Percentiles rank a stretch among this genome's conserved stretches.
phyloP scores from a whole-genome alignment of 2,329 filamentous ascomycete genomes.

The Thelonectria discophora region DNA sequence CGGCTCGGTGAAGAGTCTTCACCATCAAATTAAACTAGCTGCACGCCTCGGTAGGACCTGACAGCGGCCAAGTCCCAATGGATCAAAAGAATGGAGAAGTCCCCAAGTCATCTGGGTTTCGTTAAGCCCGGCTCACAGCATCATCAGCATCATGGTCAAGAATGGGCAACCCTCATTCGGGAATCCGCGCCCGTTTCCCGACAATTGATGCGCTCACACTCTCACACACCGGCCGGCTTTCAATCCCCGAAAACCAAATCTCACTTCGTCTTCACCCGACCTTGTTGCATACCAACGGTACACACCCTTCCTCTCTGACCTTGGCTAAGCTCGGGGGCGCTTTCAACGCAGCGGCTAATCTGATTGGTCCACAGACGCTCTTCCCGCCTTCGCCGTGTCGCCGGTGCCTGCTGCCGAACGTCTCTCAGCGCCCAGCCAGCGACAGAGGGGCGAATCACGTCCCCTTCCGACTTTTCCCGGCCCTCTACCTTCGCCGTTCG shows the following conservation, averaged over 20 bases:
- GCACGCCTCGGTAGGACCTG: background rate
- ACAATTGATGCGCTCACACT: constrained; percentile 30
- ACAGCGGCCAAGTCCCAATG: background rate
- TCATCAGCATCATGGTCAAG: background rate
- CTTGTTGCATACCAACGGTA: constrained; percentile 23
- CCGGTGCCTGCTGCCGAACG: constrained; percentile 11
- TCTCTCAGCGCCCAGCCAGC: background rate
- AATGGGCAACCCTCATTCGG: constrained; percentile 7
- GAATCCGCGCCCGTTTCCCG: constrained; percentile 17
- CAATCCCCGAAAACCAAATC: constrained; percentile 27
- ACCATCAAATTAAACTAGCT: constrained; percentile 19
- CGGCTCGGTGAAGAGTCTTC: constrained; percentile 33
- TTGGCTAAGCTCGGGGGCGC: background rate
- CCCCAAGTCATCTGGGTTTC: constrained; percentile 3
- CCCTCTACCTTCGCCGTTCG: background rate
- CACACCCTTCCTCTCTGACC: background rate
- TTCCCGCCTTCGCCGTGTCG: constrained; percentile 17
- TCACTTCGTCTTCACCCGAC: constrained; percentile 16
- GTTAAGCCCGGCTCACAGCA: constrained; percentile 1
- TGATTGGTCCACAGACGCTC: constrained; percentile 22
- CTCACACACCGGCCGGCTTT: constrained; percentile 32
- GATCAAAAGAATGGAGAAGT: constrained; percentile 9
- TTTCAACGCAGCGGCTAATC: constrained; percentile 3
- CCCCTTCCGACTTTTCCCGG: constrained; percentile 37
- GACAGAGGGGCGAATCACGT: background rate